These are phyloP conservation scores for Filobasidium uniguttulatum DNA, from an alignment of 1,284 basidiomycete genomes.

Conservation along the genomic window DNA sequence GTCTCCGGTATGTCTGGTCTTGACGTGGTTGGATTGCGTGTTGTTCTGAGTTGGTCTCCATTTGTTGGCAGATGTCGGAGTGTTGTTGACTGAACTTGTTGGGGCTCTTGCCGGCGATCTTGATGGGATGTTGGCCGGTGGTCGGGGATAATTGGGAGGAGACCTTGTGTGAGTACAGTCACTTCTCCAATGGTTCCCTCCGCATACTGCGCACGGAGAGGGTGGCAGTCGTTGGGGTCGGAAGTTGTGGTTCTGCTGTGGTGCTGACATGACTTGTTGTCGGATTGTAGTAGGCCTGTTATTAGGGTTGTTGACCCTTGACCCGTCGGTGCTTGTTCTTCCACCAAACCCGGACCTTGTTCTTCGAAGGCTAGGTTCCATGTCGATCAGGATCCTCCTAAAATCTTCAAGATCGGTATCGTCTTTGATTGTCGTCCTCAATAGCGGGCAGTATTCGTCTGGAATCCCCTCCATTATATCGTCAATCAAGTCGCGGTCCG, in stretches of 20 bases:
- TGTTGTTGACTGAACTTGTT: background rate
- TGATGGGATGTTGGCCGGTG: background rate
- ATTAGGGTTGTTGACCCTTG: background rate
- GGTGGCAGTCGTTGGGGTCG: background rate
- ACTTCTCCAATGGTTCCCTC: background rate
- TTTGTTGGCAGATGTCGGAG: background rate
- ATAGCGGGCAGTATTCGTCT: background rate
- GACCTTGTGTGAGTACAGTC: background rate
- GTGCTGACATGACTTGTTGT: background rate
- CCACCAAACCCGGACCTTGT: background rate
- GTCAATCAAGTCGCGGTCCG: conserved; percentile 3
- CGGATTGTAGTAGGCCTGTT: background rate
- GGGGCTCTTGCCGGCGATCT: background rate
- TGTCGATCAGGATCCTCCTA: conserved; percentile 9
- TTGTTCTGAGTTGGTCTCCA: background rate
- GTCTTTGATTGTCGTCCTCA: conserved; percentile 1
- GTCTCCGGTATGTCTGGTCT: too few species aligned
- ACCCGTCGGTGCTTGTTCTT: background rate
- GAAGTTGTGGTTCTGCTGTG: too few species aligned
- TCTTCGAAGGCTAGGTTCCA: conserved; percentile 6
- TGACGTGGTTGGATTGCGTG: too few species aligned
- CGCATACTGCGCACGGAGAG: background rate
- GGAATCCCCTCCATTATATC: conserved; percentile 13
- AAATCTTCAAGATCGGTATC: conserved; percentile 6
- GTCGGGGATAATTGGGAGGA: too few species aligned